Evolutionary conservation across 352 stramenopile species (phyloP), one percentile per base, ranked within the genome.

Genomic region (Globisporangium uncinulatum): DNA sequence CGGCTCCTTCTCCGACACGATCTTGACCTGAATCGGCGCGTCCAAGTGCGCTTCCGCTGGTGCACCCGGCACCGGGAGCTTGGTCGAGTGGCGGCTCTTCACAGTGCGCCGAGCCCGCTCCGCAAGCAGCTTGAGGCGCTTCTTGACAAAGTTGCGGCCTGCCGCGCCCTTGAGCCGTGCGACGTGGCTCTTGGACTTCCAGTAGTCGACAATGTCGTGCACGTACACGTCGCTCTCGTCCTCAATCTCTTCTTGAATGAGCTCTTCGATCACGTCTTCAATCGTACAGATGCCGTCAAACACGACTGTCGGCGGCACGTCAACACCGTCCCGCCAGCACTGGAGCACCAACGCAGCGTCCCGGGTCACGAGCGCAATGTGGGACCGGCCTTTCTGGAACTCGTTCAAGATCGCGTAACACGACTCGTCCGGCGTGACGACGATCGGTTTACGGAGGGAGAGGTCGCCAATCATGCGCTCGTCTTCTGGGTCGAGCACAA

Each of bases 191-290:
- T 73, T 81, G 7, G 61, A 58, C 53, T 69, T 65, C 76, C 79
- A 89, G 50, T 86, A 77, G 54, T 85, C 67, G 13, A 83, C 70
- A 32, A 85, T 72, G 46, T 70, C 76, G 37, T 80, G 67, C 13
- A 84, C 72, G 50, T 87, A 87, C 53, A 83, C 55, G 54, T 91
- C 89, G 42, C 65, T 86, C 63, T 98, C 92, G 62, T 97, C 89
- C 55, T 90, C 83, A 56, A 98, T 97, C 57, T 94, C 79, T 51
- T 96, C 86, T 59, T 89, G 92, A 62, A 82, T 96, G 37, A 93
- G 70, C 62, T 93, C 80, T 62, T 98, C 92, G 42, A 98, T 75
- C 11, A 97, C 76, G 63, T 98, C 87, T 67, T 98, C 89, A 47
- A 98, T 83, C 19, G 89, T 97, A 21, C 96, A 70, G 56, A 97